These are phyloP conservation scores for Candida freyschussii DNA, from an alignment of 1,139 yeast genomes.

Conservation along the genomic window DNA sequence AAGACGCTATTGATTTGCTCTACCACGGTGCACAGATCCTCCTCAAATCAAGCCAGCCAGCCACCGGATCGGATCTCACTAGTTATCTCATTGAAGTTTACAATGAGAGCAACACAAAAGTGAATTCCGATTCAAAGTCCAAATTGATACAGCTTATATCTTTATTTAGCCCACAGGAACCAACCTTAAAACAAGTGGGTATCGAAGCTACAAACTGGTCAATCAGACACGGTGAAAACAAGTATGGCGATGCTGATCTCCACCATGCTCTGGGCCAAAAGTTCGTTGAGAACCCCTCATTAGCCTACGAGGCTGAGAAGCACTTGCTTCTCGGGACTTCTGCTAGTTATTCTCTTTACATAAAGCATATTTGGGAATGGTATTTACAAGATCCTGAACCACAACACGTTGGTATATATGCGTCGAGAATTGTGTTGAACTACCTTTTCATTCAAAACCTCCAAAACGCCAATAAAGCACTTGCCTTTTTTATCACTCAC, in stretches of 20 bases:
- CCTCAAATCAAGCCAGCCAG: slow-evolving; percentile 64
- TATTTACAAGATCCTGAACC: slow-evolving; percentile 31
- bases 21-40: slow-evolving; percentile 67
- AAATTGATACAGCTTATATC: slow-evolving; percentile 30
- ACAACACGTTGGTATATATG: slow-evolving; percentile 45
- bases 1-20: slow-evolving; percentile 68
- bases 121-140: slow-evolving; percentile 39
- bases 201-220: slow-evolving; percentile 68
- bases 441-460: slow-evolving; percentile 62
- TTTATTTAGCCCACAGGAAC: slow-evolving; percentile 44
- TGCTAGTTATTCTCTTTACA: slow-evolving; percentile 47
- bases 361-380: slow-evolving; percentile 57
- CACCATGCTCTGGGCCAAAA: slow-evolving; percentile 73
- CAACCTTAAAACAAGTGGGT: slow-evolving; percentile 61
- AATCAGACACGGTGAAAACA: slow-evolving; percentile 39
- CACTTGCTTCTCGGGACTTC: slow-evolving; percentile 67
- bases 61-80: slow-evolving; percentile 78
- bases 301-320: slow-evolving; percentile 47
- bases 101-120: slow-evolving; percentile 42
- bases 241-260: slow-evolving; percentile 70
- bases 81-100: slow-evolving; percentile 67
- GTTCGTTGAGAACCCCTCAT: slow-evolving; percentile 36
- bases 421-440: slow-evolving; percentile 63
- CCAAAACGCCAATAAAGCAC: slow-evolving; percentile 48
- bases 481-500: slow-evolving; percentile 36